phyloP scores from a whole-genome alignment of 2,329 filamentous ascomycete species.

The Fusarium redolens region DNA sequence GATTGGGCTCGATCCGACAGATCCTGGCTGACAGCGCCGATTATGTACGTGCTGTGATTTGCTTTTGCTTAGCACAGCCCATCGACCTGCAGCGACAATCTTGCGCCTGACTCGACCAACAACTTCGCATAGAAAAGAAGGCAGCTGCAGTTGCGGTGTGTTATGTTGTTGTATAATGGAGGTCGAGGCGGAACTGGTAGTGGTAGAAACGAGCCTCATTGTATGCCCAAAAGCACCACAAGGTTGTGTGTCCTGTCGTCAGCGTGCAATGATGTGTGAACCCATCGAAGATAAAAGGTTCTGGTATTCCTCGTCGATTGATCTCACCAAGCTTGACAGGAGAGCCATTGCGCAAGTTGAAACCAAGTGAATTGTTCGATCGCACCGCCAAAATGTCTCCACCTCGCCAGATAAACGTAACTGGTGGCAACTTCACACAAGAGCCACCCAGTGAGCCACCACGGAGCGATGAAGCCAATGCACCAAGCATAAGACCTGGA shows the following conservation, averaged over 20 bases:
- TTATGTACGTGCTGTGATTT: slow-evolving; percentile 8
- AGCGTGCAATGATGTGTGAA: not conserved
- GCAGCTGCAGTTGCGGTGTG: slow-evolving; percentile 7
- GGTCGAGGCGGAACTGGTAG: not conserved
- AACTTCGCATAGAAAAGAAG: not conserved
- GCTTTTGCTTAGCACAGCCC: slow-evolving; percentile 17
- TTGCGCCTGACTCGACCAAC: not conserved
- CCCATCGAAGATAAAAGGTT: slow-evolving; percentile 16
- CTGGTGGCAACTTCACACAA: not conserved
- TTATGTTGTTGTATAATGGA: not conserved
- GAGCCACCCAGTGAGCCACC: not conserved
- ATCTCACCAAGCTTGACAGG: not conserved
- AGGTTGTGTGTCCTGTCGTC: not conserved
- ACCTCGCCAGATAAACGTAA: not conserved
- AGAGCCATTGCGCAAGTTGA: not conserved
- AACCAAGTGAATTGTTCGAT: not conserved
- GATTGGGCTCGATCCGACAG: not conserved
- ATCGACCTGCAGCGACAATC: not conserved
- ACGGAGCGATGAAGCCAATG: not conserved
- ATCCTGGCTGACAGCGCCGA: not conserved
- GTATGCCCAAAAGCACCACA: not conserved
- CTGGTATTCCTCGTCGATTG: not conserved
- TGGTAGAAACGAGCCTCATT: slow-evolving; percentile 14
- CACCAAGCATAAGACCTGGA: not conserved
- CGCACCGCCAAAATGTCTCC: not conserved